A percentile compares a stretch with the other conserved stretches of the same genome.
Conservation (phyloP, 805 yeast genomes). For the Candida montana region DNA sequence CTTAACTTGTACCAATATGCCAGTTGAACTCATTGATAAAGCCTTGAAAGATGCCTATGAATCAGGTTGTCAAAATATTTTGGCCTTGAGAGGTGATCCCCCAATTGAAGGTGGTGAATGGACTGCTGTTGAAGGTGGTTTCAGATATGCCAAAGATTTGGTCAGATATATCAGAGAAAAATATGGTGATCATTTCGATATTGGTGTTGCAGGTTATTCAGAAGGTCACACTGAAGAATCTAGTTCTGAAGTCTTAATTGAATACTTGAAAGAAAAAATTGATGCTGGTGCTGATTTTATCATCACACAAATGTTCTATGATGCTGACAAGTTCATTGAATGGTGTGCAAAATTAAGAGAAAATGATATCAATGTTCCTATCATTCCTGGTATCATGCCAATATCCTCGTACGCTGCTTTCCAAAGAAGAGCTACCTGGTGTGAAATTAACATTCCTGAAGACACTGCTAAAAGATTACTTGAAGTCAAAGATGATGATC, state of each 20-base stretch:
- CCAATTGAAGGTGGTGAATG: conserved; percentile 59
- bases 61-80: conserved; percentile 91
- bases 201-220: conserved; percentile 97
- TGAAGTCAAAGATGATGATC: conserved; percentile 87
- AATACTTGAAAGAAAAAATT: conserved; percentile 75
- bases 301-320: conserved; percentile 96
- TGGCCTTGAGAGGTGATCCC: conserved; percentile 95
- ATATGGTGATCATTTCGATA: conserved; percentile 86
- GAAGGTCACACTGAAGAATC: conserved; percentile 94
- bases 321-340: conserved; percentile 71
- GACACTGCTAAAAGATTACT: conserved; percentile 65
- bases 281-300: conserved; percentile 94
- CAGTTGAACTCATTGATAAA: conserved; percentile 67
- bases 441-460: conserved; percentile 75
- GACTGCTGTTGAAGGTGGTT: conserved; percentile 60
- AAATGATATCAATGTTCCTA: conserved; percentile 74
- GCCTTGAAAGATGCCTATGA: conserved; percentile 82
- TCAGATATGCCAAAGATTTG: conserved; percentile 83
- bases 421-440: conserved; percentile 92
- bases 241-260: conserved; percentile 41
- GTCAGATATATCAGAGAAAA: conserved; percentile 65
- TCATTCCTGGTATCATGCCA: conserved; percentile 98
- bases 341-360: conserved; percentile 77
- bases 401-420: conserved; percentile 93
- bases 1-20: conserved; percentile 95